Conservation (phyloP, 1,284 basidiomycete genomes). For the Trichosporon faecale region DNA sequence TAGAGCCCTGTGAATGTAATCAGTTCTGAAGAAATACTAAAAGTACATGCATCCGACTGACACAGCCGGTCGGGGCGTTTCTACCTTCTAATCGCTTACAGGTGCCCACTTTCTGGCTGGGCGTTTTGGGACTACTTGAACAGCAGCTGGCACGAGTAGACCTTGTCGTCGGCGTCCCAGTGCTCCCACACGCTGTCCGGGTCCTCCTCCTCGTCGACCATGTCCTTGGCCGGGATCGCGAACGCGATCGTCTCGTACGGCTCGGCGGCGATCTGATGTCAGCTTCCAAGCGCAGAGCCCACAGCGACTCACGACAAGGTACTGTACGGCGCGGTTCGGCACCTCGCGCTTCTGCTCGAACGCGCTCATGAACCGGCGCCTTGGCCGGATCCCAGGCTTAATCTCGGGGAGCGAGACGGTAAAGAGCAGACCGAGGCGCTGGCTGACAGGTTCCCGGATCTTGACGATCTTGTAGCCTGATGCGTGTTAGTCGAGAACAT, state of each 20-base stretch:
- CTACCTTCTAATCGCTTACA: conserved; percentile 10
- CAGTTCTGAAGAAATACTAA: neutral
- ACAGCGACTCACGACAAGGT: conserved; percentile 74
- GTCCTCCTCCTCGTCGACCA: conserved; percentile 75
- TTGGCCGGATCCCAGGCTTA: conserved; percentile 76
- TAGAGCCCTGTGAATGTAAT: neutral
- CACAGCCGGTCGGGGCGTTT: neutral
- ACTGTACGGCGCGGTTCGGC: conserved; percentile 94
- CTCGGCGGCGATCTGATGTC: conserved; percentile 83
- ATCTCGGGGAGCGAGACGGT: conserved; percentile 95
- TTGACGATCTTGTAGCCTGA: conserved; percentile 56
- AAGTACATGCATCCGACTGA: conserved; percentile 2
- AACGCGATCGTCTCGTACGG: conserved; percentile 99
- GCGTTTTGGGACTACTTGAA: conserved; percentile 55
- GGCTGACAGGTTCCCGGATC: conserved; percentile 54
- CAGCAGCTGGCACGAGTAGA: conserved; percentile 93
- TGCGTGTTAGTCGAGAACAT: neutral
- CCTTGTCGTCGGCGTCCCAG: conserved; percentile 94
- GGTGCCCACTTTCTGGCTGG: neutral
- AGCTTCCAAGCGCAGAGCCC: neutral
- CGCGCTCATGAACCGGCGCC: conserved; percentile 93
- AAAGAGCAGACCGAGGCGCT: conserved; percentile 82
- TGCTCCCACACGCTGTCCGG: conserved; percentile 92
- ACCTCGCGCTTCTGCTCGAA: conserved; percentile 97
- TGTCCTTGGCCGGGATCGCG: conserved; percentile 94